Conservation (phyloP, 768 basidiomycete species). For the Leccinum rimulosum region DNA sequence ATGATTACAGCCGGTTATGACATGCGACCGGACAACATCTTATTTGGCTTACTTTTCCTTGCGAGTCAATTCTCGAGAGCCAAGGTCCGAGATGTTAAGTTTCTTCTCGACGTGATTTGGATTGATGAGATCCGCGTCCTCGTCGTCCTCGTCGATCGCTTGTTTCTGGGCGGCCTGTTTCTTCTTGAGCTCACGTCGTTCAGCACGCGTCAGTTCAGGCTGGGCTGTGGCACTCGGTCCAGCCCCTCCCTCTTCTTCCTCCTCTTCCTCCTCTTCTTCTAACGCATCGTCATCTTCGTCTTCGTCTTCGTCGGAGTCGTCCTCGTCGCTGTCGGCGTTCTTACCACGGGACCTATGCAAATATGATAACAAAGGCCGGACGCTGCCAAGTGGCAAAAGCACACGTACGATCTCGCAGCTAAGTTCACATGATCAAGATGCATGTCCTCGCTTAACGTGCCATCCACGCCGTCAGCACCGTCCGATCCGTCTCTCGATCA, state of each 20-base stretch:
- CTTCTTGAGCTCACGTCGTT: slow-evolving; percentile 83
- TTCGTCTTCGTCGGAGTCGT: slow-evolving; percentile 40
- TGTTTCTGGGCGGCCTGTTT: slow-evolving; percentile 53
- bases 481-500: slow-evolving; percentile 7
- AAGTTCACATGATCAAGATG: slow-evolving; percentile 55
- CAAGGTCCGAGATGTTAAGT: slow-evolving; percentile 74
- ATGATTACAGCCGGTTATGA: not conserved
- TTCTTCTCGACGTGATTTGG: slow-evolving; percentile 77
- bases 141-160: slow-evolving; percentile 48
- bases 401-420: slow-evolving; percentile 47
- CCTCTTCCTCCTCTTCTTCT: slow-evolving; percentile 42
- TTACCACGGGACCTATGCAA: slow-evolving; percentile 22
- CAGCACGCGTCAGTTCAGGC: slow-evolving; percentile 64
- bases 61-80: slow-evolving; percentile 59
- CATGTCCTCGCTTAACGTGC: slow-evolving; percentile 51
- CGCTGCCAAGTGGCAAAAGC: slow-evolving; percentile 11
- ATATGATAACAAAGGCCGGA: slow-evolving; percentile 9
- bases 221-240: slow-evolving; percentile 29
- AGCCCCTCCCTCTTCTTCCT: slow-evolving; percentile 37
- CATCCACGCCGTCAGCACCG: slow-evolving; percentile 8
- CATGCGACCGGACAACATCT: not conserved
- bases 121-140: slow-evolving; percentile 73
- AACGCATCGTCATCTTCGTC: slow-evolving; percentile 43
- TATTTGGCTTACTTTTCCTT: slow-evolving; percentile 53
- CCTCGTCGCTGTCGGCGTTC: slow-evolving; percentile 33